Base-by-base conservation (phyloP, 2,329 filamentous ascomycete species). In the Ceratocystis papillata region DNA sequence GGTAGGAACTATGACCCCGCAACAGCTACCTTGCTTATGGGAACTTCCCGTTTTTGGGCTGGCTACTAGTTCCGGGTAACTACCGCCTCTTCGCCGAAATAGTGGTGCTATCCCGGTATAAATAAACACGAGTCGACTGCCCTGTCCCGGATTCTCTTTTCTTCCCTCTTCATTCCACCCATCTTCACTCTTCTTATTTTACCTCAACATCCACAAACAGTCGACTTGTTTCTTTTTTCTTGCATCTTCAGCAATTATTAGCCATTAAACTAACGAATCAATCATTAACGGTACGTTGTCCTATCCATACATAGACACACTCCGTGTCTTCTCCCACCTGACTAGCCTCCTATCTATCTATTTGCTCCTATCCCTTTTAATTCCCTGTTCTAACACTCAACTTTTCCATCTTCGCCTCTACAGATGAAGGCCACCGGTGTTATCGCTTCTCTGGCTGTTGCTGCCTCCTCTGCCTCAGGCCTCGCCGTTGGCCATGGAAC, bases 371-470 rank as follows among this genome's bases (percentile, higher is more conserved):
- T 8, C 2, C 28, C 20, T 25, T 10, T 22, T 4, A 1, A 17
- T 25, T 10, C 10, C 20, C 5, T 20, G 3, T 46, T 28, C 60
- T 48, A 44, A 28, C 17, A 22, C 59, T 25, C 5, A 12, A n/a
- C 60, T 46, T 41, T 12, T 3, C 25, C 28, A 2, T 45, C 22
- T 41, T 1, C n/a, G 44, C 41, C 12, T 6, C 60, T 30, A n/a
- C 15, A 62, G 60, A 62, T 62, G 60, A 62, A 62, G 45, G 15
- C 30, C 12, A n/a, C 41, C 41, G 41, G 22, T 25, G 60, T 62
- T 48, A 10, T 62, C 41, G 37, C 60, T n/a, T 45, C 60, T 28
- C 60, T 62, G 60, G 44, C 41, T n/a, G 30, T 37, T 8, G 30
- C 30, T 22, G 60, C 41, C 60, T 46, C 60, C 12, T 30, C 41